Base-by-base conservation (phyloP, 768 basidiomycete genomes). In the Trichaptum fuscoviolaceum region DNA sequence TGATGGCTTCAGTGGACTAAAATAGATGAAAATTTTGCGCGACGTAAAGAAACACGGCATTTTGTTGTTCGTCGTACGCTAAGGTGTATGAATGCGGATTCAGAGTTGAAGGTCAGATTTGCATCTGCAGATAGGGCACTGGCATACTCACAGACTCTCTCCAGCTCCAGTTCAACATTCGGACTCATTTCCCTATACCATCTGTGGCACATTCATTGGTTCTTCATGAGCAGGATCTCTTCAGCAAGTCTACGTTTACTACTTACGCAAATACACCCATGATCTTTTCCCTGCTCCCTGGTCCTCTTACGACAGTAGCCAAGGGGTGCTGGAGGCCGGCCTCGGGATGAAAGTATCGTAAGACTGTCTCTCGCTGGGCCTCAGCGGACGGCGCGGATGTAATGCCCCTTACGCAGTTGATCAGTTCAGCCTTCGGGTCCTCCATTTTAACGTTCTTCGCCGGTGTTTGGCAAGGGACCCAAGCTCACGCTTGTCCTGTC, bases 141-240 rank as follows among this genome's bases (percentile, higher is more conserved):
- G 24, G 35, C 42, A 57, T 24, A 77, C 83, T 75, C 65, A 84
- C 85, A 78, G 66, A 85, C 78, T 65, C 73, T 79, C 8, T 76
- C 72, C 1, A 86, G 76, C 0, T 77, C 67, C 36, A 83, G 69
- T 8, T 81, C 73, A 25, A 83, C 77, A 23, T 73, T 69, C 0
- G 87, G 88, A 12, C 86, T 88, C 72, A 87, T 73, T 36, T 89
- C 77, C 62, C 88, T 84, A 72, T 87, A 87, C 86, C 87, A 89
- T 70, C 85, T 86, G 64, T 9, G 25, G 20, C 35, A 7, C 3
- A 35, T 66, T 9, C 36, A 35, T 58, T 65, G 8, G 18, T 20
- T 10, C 9, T 17, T 2, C 20, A 35, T n/a, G 57, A 1, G 23
- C 1, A 34, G 5, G 30, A 30, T 8, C 30, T 25, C 12, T 57